Evolutionary conservation across 306 rosid species (phyloP).

Genomic region (Arachis stenosperma): DNA sequence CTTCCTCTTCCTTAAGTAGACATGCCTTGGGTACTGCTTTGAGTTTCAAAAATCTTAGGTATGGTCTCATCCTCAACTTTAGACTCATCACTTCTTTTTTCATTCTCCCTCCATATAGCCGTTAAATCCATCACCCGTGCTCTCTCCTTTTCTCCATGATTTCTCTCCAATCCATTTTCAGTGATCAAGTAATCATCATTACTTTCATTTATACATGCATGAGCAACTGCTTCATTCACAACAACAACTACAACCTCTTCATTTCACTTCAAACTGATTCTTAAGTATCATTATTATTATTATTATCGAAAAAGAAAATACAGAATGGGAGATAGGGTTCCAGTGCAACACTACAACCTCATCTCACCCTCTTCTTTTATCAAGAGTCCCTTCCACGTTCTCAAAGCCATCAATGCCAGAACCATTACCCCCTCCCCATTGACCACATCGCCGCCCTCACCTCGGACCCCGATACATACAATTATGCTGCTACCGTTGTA

Average conservation of each 20-base stretch:
- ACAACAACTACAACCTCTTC: not conserved
- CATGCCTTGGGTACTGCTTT: no score
- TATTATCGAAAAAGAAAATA: slow-evolving; percentile 26
- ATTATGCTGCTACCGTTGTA: slow-evolving; percentile 54
- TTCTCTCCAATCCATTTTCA: not conserved
- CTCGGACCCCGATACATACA: slow-evolving; percentile 44
- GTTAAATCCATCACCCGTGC: slow-evolving; percentile 28
- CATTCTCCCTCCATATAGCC: slow-evolving; percentile 49
- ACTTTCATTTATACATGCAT: no score
- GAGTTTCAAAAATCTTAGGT: no score
- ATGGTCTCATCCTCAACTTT: no score
- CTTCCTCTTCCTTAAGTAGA: no score
- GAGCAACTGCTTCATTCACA: no score
- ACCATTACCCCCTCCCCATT: slow-evolving; percentile 50
- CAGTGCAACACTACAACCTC: slow-evolving; percentile 86
- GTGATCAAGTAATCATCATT: no score
- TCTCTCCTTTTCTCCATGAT: not conserved
- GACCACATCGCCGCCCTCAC: slow-evolving; percentile 54
- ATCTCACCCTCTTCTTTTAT: slow-evolving; percentile 79
- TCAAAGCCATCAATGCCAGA: slow-evolving; percentile 68
- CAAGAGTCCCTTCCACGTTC: slow-evolving; percentile 81
- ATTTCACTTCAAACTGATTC: not conserved
- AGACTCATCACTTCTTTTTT: slow-evolving; percentile 14
- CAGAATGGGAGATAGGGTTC: slow-evolving; percentile 80
- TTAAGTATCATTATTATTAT: not conserved